These are phyloP conservation scores for Penicillium mononematosum DNA, from an alignment of 495 filamentous ascomycete genomes.

Conservation along the genomic window DNA sequence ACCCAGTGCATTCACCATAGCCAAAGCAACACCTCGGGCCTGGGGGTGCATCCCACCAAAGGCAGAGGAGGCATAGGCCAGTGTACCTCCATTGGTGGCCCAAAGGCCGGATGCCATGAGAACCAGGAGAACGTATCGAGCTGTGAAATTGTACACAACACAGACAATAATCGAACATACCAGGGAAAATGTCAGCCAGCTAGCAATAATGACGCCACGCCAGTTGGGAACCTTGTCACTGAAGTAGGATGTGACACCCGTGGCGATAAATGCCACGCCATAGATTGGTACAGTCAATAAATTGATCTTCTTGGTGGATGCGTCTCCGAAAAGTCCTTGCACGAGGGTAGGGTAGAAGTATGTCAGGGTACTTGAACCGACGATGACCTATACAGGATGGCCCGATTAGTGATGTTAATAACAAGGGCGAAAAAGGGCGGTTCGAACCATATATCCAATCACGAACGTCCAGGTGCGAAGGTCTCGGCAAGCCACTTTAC, in stretches of 20 bases:
- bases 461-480: slow-evolving; percentile 32
- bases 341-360: slow-evolving; percentile 57
- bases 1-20: slow-evolving; percentile 49
- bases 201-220: slow-evolving; percentile 32
- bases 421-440: not conserved
- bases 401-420: not conserved
- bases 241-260: slow-evolving; percentile 33
- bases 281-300: slow-evolving; percentile 41
- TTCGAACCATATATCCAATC: slow-evolving; percentile 32
- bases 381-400: slow-evolving; percentile 22
- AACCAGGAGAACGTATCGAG: slow-evolving; percentile 53
- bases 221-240: slow-evolving; percentile 32
- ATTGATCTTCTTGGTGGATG: slow-evolving; percentile 40
- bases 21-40: slow-evolving; percentile 44
- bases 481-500: slow-evolving; percentile 11
- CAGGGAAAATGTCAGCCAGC: slow-evolving; percentile 40
- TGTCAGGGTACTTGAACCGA: slow-evolving; percentile 44
- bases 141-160: slow-evolving; percentile 42
- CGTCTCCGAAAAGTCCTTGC: slow-evolving; percentile 43
- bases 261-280: slow-evolving; percentile 42
- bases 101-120: slow-evolving; percentile 52
- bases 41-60: slow-evolving; percentile 37
- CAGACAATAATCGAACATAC: slow-evolving; percentile 44
- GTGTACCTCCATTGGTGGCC: slow-evolving; percentile 43
- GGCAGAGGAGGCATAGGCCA: slow-evolving; percentile 45